Conservation (phyloP, 2,329 filamentous ascomycete genomes). For the Pleomassaria siparia region DNA sequence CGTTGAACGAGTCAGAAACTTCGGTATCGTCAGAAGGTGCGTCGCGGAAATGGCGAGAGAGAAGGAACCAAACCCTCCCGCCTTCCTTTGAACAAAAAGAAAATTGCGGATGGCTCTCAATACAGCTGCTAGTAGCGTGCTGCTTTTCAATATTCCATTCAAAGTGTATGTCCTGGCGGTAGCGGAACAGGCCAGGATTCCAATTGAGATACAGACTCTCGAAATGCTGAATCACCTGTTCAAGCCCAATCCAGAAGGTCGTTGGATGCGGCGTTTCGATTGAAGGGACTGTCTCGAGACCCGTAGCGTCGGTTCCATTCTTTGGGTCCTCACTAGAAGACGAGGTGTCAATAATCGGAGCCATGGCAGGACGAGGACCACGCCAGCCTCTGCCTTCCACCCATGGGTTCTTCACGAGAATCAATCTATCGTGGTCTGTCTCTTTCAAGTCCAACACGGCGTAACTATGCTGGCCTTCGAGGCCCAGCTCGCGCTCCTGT, state of each 20-base stretch:
- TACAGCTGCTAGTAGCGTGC: slow-evolving; percentile 69
- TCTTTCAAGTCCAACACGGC: slow-evolving; percentile 80
- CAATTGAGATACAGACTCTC: slow-evolving; percentile 97
- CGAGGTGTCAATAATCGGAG: slow-evolving; percentile 18
- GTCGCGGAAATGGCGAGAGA: slow-evolving; percentile 83
- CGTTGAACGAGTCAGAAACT: slow-evolving; percentile 34
- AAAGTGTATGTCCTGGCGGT: slow-evolving; percentile 89
- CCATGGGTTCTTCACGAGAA: slow-evolving; percentile 97
- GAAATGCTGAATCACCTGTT: slow-evolving; percentile 87
- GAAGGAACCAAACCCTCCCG: slow-evolving; percentile 76
- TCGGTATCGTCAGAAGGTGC: slow-evolving; percentile 36
- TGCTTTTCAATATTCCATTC: slow-evolving; percentile 66
- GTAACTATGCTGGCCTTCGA: slow-evolving; percentile 92
- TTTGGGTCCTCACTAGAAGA: slow-evolving; percentile 17
- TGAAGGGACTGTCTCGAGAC: slow-evolving; percentile 30
- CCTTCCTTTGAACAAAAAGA: slow-evolving; percentile 54
- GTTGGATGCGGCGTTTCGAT: slow-evolving; percentile 57
- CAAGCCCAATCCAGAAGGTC: slow-evolving; percentile 92
- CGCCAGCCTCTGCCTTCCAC: slow-evolving; percentile 77
- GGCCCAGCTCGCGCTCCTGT: slow-evolving; percentile 77
- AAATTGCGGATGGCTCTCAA: slow-evolving; percentile 66
- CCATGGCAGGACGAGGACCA: slow-evolving; percentile 45
- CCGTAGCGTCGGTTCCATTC: slow-evolving; percentile 21
- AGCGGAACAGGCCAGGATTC: slow-evolving; percentile 81
- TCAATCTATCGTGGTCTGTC: slow-evolving; percentile 61